A percentile compares a stretch with the other conserved stretches of the same genome.
Conservation (phyloP, 768 basidiomycete species). For the Tylopilus sp. region DNA sequence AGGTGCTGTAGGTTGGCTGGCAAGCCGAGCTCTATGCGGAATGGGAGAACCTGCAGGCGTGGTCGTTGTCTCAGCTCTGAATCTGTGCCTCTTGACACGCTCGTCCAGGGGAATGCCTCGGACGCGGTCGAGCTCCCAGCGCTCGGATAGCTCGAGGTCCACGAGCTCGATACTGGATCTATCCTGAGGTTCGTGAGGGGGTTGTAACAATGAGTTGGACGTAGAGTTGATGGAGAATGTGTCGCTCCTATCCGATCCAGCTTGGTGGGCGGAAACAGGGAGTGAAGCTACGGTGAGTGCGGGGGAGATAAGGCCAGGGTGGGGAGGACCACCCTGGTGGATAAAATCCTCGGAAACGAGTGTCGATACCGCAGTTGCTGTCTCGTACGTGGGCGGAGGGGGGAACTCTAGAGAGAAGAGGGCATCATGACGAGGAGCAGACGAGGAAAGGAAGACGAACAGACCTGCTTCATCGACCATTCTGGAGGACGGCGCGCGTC, state of each 20-base stretch:
- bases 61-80: conserved; percentile 31
- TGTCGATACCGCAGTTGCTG: conserved; percentile 41
- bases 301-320: conserved; percentile 24
- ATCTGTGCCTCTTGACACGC: conserved; percentile 34
- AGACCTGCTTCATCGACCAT: conserved; percentile 32
- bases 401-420: conserved; percentile 54
- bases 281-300: conserved; percentile 25
- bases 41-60: conserved; percentile 15
- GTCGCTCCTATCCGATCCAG: conserved; percentile 24
- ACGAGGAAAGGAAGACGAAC: conserved; percentile 4
- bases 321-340: conserved; percentile 24
- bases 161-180: conserved; percentile 51
- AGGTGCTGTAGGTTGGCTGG: conserved; percentile 27
- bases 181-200: conserved; percentile 39
- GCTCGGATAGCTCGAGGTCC: conserved; percentile 41
- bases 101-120: conserved; percentile 42
- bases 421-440: conserved; percentile 18
- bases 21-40: conserved; percentile 29
- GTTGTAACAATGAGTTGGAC: conserved; percentile 15
- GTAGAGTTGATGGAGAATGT: conserved; percentile 19
- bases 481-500: conserved; percentile 24
- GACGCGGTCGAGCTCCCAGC: conserved; percentile 44
- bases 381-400: conserved; percentile 74
- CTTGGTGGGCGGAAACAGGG: conserved; percentile 10
- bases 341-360: conserved; percentile 40